phyloP scores from a whole-genome alignment of 306 rosid genomes.

The Rosa lucieae region DNA sequence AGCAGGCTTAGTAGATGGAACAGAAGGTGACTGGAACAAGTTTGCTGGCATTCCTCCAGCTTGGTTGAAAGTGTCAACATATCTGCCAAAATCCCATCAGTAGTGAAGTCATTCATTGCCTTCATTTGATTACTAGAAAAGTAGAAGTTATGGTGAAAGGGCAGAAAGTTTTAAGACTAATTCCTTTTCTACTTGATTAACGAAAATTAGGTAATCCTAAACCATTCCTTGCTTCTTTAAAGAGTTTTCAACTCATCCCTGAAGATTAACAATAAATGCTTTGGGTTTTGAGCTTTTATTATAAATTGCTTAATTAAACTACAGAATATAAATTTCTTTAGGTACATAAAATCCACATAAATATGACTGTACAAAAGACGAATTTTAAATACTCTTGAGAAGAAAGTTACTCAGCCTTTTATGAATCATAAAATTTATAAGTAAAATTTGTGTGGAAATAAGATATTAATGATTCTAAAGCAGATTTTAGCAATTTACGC shows the following conservation, averaged over 20 bases:
- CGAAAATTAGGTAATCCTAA: neutral
- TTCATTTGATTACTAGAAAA: neutral
- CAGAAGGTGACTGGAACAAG: slow-evolving; percentile 70
- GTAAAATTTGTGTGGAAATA: too few species aligned
- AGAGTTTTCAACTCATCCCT: neutral
- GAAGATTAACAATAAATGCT: neutral
- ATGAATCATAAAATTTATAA: neutral
- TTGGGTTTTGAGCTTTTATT: neutral
- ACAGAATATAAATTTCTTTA: neutral
- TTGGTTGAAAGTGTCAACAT: slow-evolving; percentile 93
- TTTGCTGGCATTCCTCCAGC: slow-evolving; percentile 65
- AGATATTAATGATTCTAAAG: too few species aligned
- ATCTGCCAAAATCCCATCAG: slow-evolving; percentile 50
- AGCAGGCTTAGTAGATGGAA: slow-evolving; percentile 62
- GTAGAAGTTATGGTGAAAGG: neutral
- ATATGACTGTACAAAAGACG: neutral
- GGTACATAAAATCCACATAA: neutral
- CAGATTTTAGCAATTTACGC: too few species aligned
- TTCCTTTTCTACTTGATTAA: neutral
- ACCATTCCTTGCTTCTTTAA: neutral
- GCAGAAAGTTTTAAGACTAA: neutral
- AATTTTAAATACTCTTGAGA: neutral
- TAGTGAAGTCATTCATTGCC: neutral
- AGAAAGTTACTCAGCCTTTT: neutral
- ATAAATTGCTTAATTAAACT: slow-evolving; percentile 7